Percentiles rank a stretch among this genome's conserved stretches.
Conservation (phyloP, 2,329 filamentous ascomycete genomes). For the Xylariaceae sp. region DNA sequence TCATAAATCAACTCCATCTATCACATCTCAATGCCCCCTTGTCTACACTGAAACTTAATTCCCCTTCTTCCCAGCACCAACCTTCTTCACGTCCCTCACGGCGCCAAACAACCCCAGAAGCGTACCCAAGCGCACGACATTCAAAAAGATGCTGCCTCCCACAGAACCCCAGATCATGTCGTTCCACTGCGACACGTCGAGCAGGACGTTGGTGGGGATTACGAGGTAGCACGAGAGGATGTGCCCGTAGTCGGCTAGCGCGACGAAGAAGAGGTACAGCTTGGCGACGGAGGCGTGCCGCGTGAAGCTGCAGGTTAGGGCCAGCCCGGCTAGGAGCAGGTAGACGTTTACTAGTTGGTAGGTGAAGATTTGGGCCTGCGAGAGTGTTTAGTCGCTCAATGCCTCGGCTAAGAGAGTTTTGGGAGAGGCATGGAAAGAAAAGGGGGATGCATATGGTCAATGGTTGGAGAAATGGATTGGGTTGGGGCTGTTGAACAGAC, state of each 20-base stretch:
- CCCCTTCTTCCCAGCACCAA: conserved; percentile 10
- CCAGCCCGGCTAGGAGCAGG: conserved; percentile 29
- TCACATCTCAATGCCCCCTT: too few relatives aligned
- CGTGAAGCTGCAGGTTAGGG: conserved; percentile 30
- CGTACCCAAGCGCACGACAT: conserved; percentile 26
- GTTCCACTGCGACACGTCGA: conserved; percentile 27
- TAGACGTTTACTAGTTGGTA: conserved; percentile 31
- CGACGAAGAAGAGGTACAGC: conserved; percentile 27
- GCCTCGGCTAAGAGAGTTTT: neutral
- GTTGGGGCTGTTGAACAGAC: conserved; percentile 1
- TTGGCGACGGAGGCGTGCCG: conserved; percentile 21
- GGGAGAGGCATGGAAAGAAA: neutral
- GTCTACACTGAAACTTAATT: too few relatives aligned
- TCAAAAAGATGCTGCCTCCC: conserved; percentile 25
- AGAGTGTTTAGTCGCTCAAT: neutral
- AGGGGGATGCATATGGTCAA: neutral
- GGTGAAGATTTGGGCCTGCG: conserved; percentile 22
- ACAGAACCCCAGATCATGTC: conserved; percentile 28
- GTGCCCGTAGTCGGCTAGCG: conserved; percentile 34
- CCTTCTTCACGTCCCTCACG: conserved; percentile 8
- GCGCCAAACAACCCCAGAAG: conserved; percentile 26
- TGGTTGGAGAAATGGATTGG: neutral
- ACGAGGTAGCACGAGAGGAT: conserved; percentile 30
- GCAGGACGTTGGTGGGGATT: conserved; percentile 26
- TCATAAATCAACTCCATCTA: too few relatives aligned